Evolutionary conservation across 495 filamentous ascomycete species (phyloP).

Genomic region (Aspergillus cristatus): DNA sequence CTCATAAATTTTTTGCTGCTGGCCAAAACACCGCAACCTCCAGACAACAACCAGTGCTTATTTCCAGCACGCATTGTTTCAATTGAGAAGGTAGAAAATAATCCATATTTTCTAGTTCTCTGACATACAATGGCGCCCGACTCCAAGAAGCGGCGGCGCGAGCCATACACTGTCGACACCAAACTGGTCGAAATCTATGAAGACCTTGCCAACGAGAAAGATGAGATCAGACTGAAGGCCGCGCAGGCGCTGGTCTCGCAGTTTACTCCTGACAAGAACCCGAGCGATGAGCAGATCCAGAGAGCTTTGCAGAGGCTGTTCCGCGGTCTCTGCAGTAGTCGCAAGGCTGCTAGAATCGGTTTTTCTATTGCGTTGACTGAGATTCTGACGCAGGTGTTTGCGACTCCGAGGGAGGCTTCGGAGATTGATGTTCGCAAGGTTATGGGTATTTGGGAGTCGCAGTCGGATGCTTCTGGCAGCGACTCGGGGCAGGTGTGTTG

Average conservation of each 20-base stretch:
- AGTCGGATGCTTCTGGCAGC: conserved; percentile 55
- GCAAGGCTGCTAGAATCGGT: conserved; percentile 83
- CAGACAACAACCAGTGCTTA: too few species aligned
- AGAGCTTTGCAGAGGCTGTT: conserved; percentile 57
- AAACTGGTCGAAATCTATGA: conserved; percentile 48
- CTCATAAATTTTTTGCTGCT: conserved; percentile 2
- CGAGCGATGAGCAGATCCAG: conserved; percentile 31
- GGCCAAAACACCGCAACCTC: too few species aligned
- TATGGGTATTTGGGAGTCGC: conserved; percentile 56
- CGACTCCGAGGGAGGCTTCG: conserved; percentile 12
- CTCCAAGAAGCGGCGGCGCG: conserved; percentile 39
- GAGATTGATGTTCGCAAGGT: conserved; percentile 40
- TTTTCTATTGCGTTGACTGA: conserved; percentile 87
- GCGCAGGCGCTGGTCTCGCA: conserved; percentile 37
- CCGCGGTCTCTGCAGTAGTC: conserved; percentile 78
- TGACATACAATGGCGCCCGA: conserved; percentile 16
- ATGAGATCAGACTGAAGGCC: conserved; percentile 41
- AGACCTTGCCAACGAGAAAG: conserved; percentile 44
- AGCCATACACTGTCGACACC: conserved; percentile 35
- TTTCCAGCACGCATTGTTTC: not conserved
- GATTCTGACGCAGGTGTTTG: conserved; percentile 53
- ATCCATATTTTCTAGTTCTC: not conserved
- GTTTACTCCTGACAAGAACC: conserved; percentile 34
- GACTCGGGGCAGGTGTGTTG: conserved; percentile 49
- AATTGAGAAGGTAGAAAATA: not conserved